A percentile compares a stretch with the other conserved stretches of the same genome.
phyloP scores from a whole-genome alignment of 2,329 filamentous ascomycete genomes.

The Trichoderma brevicompactum region DNA sequence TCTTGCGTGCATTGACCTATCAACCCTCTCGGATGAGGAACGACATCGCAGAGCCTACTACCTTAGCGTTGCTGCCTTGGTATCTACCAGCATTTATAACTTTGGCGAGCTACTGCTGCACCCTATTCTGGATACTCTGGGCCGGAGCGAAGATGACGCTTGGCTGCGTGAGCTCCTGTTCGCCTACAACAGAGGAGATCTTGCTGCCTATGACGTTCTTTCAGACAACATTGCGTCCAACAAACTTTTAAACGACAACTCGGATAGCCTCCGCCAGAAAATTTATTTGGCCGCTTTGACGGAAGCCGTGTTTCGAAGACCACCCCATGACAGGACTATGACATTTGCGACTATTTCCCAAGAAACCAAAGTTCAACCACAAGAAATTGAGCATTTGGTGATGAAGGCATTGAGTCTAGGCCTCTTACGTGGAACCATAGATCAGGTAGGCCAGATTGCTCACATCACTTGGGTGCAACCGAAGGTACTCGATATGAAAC shows the following conservation, averaged over 20 bases:
- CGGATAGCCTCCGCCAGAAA: constrained; percentile 89
- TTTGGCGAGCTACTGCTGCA: constrained; percentile 98
- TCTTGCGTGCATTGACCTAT: constrained; percentile 90
- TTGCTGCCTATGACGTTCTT: constrained; percentile 83
- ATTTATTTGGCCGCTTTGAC: constrained; percentile 96
- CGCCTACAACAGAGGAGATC: constrained; percentile 94
- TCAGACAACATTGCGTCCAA: constrained; percentile 81
- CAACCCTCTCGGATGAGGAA: constrained; percentile 73
- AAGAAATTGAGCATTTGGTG: constrained; percentile 96
- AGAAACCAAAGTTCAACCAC: constrained; percentile 87
- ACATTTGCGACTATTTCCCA: constrained; percentile 84
- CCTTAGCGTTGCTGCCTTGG: constrained; percentile 86
- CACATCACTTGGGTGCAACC: constrained; percentile 99
- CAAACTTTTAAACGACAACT: constrained; percentile 76
- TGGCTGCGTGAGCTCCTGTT: constrained; percentile 97
- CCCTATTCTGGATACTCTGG: constrained; percentile 86
- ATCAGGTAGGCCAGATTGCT: constrained; percentile 92
- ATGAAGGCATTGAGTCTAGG: constrained; percentile 99
- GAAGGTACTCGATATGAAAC: constrained; percentile 93
- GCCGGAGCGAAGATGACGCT: constrained; percentile 69
- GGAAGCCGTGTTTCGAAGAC: constrained; percentile 93
- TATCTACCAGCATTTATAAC: constrained; percentile 97
- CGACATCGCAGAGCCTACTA: constrained; percentile 86
- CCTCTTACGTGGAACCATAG: constrained; percentile 86
- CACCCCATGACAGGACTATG: constrained; percentile 94